phyloP scores from a whole-genome alignment of 148 eudicot species.

The Polygonum aviculare region DNA sequence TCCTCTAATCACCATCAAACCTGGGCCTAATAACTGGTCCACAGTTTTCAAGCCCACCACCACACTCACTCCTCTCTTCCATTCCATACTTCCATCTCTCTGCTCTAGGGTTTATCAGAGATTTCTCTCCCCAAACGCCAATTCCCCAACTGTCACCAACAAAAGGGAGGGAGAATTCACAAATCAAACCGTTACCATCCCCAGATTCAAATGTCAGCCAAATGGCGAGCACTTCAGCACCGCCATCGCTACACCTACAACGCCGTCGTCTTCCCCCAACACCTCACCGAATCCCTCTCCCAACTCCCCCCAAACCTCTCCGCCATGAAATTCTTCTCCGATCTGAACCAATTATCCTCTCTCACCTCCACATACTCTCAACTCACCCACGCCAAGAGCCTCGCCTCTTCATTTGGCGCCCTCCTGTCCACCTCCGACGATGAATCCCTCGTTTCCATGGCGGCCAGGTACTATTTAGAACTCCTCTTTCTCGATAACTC shows the following conservation, averaged over 20 bases:
- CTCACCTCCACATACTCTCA: constrained; percentile 77
- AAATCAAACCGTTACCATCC: background rate
- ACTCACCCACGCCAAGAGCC: constrained; percentile 51
- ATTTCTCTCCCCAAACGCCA: background rate
- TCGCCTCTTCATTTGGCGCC: constrained; percentile 48
- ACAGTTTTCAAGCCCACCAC: background rate
- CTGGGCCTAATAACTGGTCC: background rate
- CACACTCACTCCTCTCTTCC: background rate
- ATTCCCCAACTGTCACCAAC: background rate
- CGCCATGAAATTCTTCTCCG: constrained; percentile 18
- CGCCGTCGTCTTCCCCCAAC: constrained; percentile 61
- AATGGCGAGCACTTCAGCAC: constrained; percentile 95
- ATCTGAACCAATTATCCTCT: constrained; percentile 35
- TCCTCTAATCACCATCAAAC: no score
- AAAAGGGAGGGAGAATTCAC: background rate
- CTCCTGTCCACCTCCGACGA: constrained; percentile 24
- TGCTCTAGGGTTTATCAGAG: constrained; percentile 7
- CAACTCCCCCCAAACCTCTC: constrained; percentile 24
- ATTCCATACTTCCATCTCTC: background rate
- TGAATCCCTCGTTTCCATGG: constrained; percentile 25
- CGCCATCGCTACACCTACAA: constrained; percentile 93
- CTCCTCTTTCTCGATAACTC: constrained; percentile 81
- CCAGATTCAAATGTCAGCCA: constrained; percentile 59
- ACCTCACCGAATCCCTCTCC: constrained; percentile 34
- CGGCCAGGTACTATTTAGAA: constrained; percentile 56